A percentile compares a stretch with the other conserved stretches of the same genome.
phyloP scores from a whole-genome alignment of 1,284 basidiomycete genomes.

The Cryptococcus maquisensis region DNA sequence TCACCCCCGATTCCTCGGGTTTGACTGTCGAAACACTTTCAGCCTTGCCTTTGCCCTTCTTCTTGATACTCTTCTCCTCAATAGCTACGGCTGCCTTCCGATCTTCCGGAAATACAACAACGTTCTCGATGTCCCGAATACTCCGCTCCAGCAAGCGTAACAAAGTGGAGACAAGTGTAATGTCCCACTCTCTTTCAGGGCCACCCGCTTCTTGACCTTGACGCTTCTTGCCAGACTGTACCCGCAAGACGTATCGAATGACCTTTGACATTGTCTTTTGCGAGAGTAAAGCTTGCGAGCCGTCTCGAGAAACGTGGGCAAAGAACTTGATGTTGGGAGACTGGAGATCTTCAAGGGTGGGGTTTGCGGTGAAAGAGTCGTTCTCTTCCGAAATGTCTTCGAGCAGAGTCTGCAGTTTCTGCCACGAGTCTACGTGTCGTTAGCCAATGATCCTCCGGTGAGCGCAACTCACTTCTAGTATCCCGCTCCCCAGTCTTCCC shows the following conservation, averaged over 20 bases:
- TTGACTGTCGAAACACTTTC: neutral
- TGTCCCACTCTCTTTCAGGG: constrained; percentile 51
- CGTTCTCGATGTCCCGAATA: constrained; percentile 65
- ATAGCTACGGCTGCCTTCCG: constrained; percentile 24
- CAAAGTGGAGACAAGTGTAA: constrained; percentile 58
- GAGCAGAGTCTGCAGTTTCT: constrained; percentile 66
- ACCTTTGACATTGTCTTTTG: constrained; percentile 63
- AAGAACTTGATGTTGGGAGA: constrained; percentile 56
- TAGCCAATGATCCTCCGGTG: constrained; percentile 3
- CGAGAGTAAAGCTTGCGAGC: constrained; percentile 59
- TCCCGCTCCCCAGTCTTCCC: constrained; percentile 65
- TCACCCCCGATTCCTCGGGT: constrained; percentile 17
- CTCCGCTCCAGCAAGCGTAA: constrained; percentile 72
- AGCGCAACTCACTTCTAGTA: constrained; percentile 57
- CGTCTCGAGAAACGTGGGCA: constrained; percentile 58
- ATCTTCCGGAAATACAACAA: constrained; percentile 61
- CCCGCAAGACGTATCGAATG: constrained; percentile 24
- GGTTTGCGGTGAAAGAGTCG: constrained; percentile 67
- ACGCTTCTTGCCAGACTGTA: constrained; percentile 22
- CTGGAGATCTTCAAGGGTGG: constrained; percentile 55
- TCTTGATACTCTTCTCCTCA: constrained; percentile 43
- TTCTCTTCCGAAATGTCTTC: constrained; percentile 88
- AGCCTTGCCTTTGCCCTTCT: constrained; percentile 49
- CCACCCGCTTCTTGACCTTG: constrained; percentile 4
- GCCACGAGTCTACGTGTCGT: constrained; percentile 57